These are phyloP conservation scores for Medakamo hakoo DNA, from an alignment of 139 green algal species.

Conservation along the genomic window DNA sequence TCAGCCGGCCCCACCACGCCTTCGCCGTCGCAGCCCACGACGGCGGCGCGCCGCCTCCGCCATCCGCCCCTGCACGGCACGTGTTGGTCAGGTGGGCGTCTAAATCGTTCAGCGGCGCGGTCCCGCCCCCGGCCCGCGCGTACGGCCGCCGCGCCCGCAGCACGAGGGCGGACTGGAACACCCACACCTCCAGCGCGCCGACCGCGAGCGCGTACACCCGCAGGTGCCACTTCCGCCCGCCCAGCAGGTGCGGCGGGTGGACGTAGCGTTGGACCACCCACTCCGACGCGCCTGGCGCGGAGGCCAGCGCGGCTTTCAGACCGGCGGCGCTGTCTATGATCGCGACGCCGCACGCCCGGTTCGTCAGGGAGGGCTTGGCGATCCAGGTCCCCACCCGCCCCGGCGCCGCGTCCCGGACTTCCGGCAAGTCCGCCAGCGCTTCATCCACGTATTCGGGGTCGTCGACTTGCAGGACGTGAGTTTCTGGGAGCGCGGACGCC, in stretches of 20 bases:
- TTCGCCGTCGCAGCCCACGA: too few relatives aligned
- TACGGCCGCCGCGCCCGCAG: conserved; percentile 15
- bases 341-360: conserved; percentile 19
- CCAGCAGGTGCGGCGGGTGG: conserved; percentile 15
- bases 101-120: conserved; percentile 14
- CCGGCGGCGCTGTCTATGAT: conserved; percentile 14
- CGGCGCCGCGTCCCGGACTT: conserved; percentile 27
- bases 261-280: conserved; percentile 37
- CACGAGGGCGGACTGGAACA: conserved; percentile 16
- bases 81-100: conserved; percentile 32
- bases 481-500: conserved; percentile 17
- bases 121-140: conserved; percentile 1
- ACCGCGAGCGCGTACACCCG: conserved; percentile 24
- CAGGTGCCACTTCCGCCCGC: conserved; percentile 24
- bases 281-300: conserved; percentile 15
- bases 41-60: too few relatives aligned
- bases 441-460: conserved; percentile 40
- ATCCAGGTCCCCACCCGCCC: conserved; percentile 21
- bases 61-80: conserved; percentile 8
- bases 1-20: too few relatives aligned
- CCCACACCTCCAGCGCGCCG: conserved; percentile 18
- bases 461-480: conserved; percentile 35
- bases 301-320: conserved; percentile 1
- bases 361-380: conserved; percentile 29
- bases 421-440: conserved; percentile 38